A percentile compares a stretch with the other conserved stretches of the same genome.
phyloP scores from a whole-genome alignment of 108 stramenopile species.

The Cylindrotheca closterium region DNA sequence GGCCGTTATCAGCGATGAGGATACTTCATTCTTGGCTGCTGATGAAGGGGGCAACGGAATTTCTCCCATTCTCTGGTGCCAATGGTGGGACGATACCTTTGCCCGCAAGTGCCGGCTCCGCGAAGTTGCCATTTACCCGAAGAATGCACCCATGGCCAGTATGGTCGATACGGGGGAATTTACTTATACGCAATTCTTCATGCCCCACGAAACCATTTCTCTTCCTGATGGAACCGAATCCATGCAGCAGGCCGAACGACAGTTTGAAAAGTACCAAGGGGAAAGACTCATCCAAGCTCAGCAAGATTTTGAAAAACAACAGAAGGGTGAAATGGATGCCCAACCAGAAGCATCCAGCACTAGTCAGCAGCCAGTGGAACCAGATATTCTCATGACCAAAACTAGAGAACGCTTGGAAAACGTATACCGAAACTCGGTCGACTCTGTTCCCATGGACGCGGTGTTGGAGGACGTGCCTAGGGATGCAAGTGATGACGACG shows the following conservation, averaged over 20 bases:
- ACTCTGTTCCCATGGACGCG: neutral
- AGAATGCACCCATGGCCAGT: slow-evolving; percentile 31
- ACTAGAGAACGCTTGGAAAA: slow-evolving; percentile 34
- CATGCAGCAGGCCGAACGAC: slow-evolving; percentile 30
- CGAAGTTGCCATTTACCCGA: slow-evolving; percentile 67
- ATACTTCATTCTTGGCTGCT: slow-evolving; percentile 23
- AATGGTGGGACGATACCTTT: slow-evolving; percentile 76
- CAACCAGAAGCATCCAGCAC: slow-evolving; percentile 2
- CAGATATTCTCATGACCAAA: slow-evolving; percentile 30
- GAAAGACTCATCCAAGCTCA: slow-evolving; percentile 32
- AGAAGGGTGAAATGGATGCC: neutral
- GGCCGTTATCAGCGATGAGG: slow-evolving; percentile 33
- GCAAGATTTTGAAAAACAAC: slow-evolving; percentile 4
- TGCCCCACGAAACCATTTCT: slow-evolving; percentile 30
- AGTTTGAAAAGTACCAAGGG: slow-evolving; percentile 43
- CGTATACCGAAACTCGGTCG: slow-evolving; percentile 15
- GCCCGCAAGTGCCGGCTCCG: slow-evolving; percentile 57
- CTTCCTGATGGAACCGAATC: slow-evolving; percentile 39
- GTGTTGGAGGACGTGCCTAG: too few species aligned
- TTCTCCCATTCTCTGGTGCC: slow-evolving; percentile 79
- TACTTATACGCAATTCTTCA: slow-evolving; percentile 35
- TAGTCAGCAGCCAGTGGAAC: neutral
- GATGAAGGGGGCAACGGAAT: slow-evolving; percentile 80
- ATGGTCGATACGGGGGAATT: slow-evolving; percentile 1
- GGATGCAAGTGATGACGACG: slow-evolving; percentile 25